phyloP scores from a whole-genome alignment of 2,329 filamentous ascomycete genomes.

The Neonectria hederae region DNA sequence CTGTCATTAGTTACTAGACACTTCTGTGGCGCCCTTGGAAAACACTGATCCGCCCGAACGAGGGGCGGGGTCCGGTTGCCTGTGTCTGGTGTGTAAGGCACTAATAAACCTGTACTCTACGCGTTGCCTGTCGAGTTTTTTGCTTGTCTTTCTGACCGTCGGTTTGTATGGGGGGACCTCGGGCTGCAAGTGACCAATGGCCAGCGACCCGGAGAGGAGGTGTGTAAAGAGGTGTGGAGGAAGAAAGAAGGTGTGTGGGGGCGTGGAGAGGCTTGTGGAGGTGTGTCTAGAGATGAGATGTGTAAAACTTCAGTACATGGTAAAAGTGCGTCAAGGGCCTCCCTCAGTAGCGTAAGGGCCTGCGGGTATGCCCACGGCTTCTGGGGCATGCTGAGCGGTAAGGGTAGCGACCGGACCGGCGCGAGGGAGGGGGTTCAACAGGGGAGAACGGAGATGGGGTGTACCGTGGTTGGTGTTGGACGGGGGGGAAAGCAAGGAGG shows the following conservation, averaged over 20 bases:
- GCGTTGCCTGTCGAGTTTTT: slow-evolving; percentile 1
- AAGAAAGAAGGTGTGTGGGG: background rate
- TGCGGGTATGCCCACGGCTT: background rate
- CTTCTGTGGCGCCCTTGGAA: slow-evolving; percentile 38
- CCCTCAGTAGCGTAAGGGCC: background rate
- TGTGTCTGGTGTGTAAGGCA: background rate
- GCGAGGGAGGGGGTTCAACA: background rate
- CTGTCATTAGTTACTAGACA: slow-evolving; percentile 38
- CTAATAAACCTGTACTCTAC: background rate
- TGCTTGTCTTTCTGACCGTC: background rate
- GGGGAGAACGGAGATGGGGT: background rate
- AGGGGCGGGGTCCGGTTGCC: slow-evolving; percentile 32
- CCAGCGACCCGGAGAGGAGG: background rate
- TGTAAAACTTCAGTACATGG: background rate
- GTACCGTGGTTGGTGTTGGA: slow-evolving; percentile 18
- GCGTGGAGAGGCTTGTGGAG: background rate
- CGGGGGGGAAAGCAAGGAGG: slow-evolving; percentile 38
- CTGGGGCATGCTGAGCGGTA: slow-evolving; percentile 26
- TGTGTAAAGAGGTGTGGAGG: background rate
- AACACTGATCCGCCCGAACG: slow-evolving; percentile 33
- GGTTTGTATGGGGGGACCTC: background rate
- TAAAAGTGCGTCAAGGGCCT: background rate
- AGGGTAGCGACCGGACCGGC: slow-evolving; percentile 23
- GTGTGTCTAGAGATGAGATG: background rate
- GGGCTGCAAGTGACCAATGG: background rate